Evolutionary conservation across 2,329 filamentous ascomycete genomes (phyloP).

Genomic region (Acarospora socialis): DNA sequence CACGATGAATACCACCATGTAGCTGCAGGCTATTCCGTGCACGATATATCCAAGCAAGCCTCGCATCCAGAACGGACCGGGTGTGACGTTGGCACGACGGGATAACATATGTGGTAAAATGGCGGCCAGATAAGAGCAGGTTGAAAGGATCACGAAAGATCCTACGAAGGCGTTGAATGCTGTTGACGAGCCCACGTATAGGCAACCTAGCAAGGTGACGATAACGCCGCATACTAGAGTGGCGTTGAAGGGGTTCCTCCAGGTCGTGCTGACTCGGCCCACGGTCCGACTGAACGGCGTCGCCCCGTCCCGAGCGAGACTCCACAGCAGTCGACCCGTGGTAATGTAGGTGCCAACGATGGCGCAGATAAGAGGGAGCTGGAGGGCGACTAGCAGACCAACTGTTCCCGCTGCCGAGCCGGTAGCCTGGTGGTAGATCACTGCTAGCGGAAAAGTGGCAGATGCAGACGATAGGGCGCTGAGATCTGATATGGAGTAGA

Average conservation of each 20-base stretch:
- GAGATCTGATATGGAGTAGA: conserved; percentile 37
- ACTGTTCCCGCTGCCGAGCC: conserved; percentile 37
- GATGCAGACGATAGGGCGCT: conserved; percentile 24
- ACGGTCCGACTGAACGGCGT: conserved; percentile 38
- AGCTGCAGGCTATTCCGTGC: conserved; percentile 38
- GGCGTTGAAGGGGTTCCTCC: conserved; percentile 41
- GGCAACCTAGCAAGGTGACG: conserved; percentile 44
- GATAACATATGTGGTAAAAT: conserved; percentile 45
- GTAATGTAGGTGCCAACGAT: conserved; percentile 46
- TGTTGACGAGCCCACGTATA: conserved; percentile 51
- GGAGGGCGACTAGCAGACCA: conserved; percentile 40
- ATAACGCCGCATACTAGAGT: conserved; percentile 36
- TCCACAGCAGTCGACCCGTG: conserved; percentile 48
- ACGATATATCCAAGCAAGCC: conserved; percentile 35
- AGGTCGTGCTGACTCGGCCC: conserved; percentile 31
- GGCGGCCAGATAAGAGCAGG: conserved; percentile 46
- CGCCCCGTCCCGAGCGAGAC: conserved; percentile 43
- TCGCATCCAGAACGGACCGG: conserved; percentile 45
- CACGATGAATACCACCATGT: conserved; percentile 47
- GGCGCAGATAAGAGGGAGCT: conserved; percentile 38
- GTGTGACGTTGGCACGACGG: conserved; percentile 30
- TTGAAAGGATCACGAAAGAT: conserved; percentile 41
- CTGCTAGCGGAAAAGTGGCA: conserved; percentile 32
- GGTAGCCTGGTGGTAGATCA: conserved; percentile 35
- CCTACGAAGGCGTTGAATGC: conserved; percentile 56